phyloP scores from a whole-genome alignment of 2,329 filamentous ascomycete species.

The Paramyrothecium sp. region DNA sequence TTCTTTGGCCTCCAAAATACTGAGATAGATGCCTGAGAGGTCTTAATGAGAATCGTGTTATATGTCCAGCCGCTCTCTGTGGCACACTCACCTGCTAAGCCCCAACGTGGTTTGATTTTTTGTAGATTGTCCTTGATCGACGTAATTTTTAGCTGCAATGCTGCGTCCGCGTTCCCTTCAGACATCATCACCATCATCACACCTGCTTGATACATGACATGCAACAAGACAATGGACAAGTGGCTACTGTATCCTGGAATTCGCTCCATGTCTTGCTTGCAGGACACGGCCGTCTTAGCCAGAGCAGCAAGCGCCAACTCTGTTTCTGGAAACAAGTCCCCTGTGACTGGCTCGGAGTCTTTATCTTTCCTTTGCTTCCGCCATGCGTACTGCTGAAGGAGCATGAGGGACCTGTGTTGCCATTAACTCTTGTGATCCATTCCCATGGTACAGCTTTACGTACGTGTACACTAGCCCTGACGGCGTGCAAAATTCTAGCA shows the following conservation, averaged over 20 bases:
- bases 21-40: slow-evolving; percentile 4
- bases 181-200: not conserved
- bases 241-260: not conserved
- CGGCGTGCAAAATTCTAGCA: slow-evolving; percentile 5
- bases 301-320: slow-evolving; percentile 1
- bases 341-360: not conserved
- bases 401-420: slow-evolving; percentile 1
- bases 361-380: not conserved
- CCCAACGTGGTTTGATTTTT: slow-evolving; percentile 3
- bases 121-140: not conserved
- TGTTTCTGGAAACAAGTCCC: slow-evolving; percentile 1
- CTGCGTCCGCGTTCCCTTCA: not conserved
- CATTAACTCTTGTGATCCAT: not conserved
- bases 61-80: not conserved
- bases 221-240: slow-evolving; percentile 6
- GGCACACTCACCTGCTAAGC: slow-evolving; percentile 4
- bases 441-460: not conserved
- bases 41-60: not conserved
- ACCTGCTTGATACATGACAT: slow-evolving; percentile 4
- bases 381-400: slow-evolving; percentile 3
- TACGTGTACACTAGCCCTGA: slow-evolving; percentile 4
- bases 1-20: slow-evolving; percentile 5
- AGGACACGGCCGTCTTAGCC: not conserved
- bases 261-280: not conserved
- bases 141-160: not conserved